Base-by-base conservation (phyloP, 1,139 yeast genomes). In the Taphrina confusa region DNA sequence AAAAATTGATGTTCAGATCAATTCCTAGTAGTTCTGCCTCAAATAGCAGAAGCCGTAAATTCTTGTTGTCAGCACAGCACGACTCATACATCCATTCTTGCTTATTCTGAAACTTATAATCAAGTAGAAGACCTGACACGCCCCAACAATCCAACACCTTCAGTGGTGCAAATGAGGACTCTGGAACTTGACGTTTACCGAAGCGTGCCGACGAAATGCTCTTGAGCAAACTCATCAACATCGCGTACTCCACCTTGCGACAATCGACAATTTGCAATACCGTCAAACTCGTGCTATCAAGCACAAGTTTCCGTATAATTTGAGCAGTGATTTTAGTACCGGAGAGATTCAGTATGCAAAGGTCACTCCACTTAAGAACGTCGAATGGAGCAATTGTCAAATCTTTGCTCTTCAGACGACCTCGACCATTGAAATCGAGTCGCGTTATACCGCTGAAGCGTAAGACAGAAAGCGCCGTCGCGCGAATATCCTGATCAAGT, bases 81-180 rank as follows among this genome's bases (percentile, higher is more conserved):
- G 39, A 54, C 25, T 46, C 49, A 18, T 34, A 40, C 25, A 54
- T 22, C 58, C 58, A 54, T 27, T 54, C 51, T 9, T 34, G 27
- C 27, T 54, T 54, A 22, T 46, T 46, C 40, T 54, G 58, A 27
- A 44, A 54, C 51, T 54, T 33, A 44, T 46, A 54, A n/a, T 54
- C 51, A 16, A 54, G 27, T 25, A 30, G 14, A 33, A 54, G 44
- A 6, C 58, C 58, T 2, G 23, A 25, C 27, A 54, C 33, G 6
- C 51, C 51, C 58, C 58, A 54, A 20, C 44, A 33, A 23, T 54
- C 58, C 20, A 54, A 25, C 4, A 30, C 31, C 9, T 16, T 11
- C n/a, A 54, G 6, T 1, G 58, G 58, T 14, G 58, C 51, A 34
- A 44, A 54, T 14, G 6, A 2, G 5, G 11, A 25, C 11, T 30